Percentiles rank a stretch among this genome's conserved stretches.
These are phyloP conservation scores for Amanita phalloides DNA, from an alignment of 768 basidiomycete genomes.

Conservation along the genomic window DNA sequence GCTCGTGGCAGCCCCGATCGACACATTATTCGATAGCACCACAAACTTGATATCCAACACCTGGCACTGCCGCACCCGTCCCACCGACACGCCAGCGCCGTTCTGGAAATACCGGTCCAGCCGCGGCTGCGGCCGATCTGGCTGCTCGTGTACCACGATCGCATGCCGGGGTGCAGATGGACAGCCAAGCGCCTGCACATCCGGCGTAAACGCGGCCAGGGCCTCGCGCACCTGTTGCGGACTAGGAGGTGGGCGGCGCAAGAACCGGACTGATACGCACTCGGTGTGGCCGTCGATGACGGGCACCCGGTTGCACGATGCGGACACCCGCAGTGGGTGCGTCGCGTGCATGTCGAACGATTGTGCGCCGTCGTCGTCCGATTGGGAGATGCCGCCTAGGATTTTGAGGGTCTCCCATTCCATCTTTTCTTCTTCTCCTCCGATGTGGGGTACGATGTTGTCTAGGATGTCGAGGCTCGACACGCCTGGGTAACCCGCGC, in stretches of 20 bases:
- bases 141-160: conserved; percentile 86
- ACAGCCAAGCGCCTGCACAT: conserved; percentile 52
- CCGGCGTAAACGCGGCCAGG: conserved; percentile 61
- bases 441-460: conserved; percentile 92
- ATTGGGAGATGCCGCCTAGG: conserved; percentile 65
- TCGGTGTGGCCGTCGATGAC: conserved; percentile 95
- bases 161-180: conserved; percentile 81
- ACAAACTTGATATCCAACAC: conserved; percentile 97
- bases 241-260: conserved; percentile 67
- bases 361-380: conserved; percentile 39
- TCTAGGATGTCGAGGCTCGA: conserved; percentile 85
- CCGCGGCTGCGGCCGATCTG: conserved; percentile 89
- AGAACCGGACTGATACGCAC: conserved; percentile 81
- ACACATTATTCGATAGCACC: conserved; percentile 86
- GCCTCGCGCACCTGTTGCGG: conserved; percentile 84
- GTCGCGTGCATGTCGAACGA: conserved; percentile 78
- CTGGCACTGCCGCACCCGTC: conserved; percentile 79
- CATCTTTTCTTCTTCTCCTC: conserved; percentile 94
- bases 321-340: conserved; percentile 83
- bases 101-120: conserved; percentile 84
- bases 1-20: conserved; percentile 93
- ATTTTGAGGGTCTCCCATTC: conserved; percentile 99
- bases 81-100: conserved; percentile 87
- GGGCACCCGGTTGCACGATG: conserved; percentile 89
- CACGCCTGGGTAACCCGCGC: conserved; percentile 96